Evolutionary conservation across 192 early-diverging fungal genomes (phyloP).

Genomic region (Gamsiella multidivaricata): DNA sequence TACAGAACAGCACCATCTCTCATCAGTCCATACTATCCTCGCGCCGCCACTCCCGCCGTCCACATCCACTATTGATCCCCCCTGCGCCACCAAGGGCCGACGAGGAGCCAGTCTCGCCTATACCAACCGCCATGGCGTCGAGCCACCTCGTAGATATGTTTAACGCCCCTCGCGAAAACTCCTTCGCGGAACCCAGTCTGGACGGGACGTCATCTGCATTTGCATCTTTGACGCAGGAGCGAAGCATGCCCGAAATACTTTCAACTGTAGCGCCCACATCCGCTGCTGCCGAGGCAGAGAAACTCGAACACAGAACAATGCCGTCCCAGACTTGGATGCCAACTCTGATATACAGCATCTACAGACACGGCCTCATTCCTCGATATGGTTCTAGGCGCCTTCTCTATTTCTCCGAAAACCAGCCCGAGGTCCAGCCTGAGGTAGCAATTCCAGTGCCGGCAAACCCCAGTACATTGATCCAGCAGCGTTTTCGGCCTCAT

Average conservation of each 20-base stretch:
- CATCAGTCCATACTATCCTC: conserved; percentile 25
- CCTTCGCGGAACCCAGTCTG: neutral
- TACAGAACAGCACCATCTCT: conserved; percentile 35
- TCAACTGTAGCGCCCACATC: neutral
- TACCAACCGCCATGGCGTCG: conserved; percentile 8
- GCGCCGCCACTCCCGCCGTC: conserved; percentile 15
- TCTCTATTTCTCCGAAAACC: neutral
- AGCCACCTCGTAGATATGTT: conserved; percentile 11
- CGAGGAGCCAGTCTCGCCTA: conserved; percentile 25
- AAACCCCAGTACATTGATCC: neutral
- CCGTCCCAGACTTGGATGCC: neutral
- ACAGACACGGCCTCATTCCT: conserved; percentile 19
- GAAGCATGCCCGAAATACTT: neutral
- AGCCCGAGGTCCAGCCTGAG: neutral
- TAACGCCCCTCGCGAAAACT: neutral
- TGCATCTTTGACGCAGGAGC: neutral
- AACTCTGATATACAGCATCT: conserved; percentile 4
- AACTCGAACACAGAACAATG: neutral
- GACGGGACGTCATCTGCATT: conserved; percentile 2
- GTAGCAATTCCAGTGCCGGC: neutral
- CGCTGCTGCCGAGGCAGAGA: neutral
- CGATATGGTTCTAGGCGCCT: conserved; percentile 17
- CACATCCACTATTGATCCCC: neutral
- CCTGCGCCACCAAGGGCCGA: neutral
- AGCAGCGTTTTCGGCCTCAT: neutral